Evolutionary conservation across 495 filamentous ascomycete genomes (phyloP).

Genomic region (Neurospora sp.): DNA sequence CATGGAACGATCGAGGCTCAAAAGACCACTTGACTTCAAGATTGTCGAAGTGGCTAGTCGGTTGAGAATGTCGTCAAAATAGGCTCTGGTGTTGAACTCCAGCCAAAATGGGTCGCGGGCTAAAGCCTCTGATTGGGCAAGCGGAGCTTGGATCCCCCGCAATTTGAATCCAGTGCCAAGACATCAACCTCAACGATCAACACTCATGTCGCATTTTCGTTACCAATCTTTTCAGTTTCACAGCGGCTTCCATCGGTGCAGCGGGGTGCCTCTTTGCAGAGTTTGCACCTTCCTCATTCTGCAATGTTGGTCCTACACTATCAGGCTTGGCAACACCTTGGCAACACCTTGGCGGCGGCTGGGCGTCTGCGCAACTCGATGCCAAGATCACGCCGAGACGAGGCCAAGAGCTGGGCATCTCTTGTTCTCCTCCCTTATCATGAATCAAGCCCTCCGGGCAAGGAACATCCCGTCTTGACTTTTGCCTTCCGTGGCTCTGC

Average conservation of each 20-base stretch:
- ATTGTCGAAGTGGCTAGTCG: neutral
- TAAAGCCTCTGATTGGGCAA: neutral
- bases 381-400: neutral
- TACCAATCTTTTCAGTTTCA: neutral
- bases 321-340: neutral
- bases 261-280: neutral
- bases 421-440: neutral
- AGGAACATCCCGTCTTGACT: neutral
- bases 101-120: neutral
- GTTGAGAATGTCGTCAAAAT: neutral
- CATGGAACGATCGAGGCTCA: neutral
- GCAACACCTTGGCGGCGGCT: neutral
- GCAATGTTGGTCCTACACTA: neutral
- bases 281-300: neutral
- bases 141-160: neutral
- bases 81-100: neutral
- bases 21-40: neutral
- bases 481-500: neutral
- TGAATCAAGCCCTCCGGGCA: neutral
- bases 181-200: neutral
- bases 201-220: neutral
- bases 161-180: too few species aligned
- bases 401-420: neutral
- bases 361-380: neutral
- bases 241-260: neutral